Conservation (phyloP, 108 stramenopile species). For the Cylindrotheca closterium region DNA sequence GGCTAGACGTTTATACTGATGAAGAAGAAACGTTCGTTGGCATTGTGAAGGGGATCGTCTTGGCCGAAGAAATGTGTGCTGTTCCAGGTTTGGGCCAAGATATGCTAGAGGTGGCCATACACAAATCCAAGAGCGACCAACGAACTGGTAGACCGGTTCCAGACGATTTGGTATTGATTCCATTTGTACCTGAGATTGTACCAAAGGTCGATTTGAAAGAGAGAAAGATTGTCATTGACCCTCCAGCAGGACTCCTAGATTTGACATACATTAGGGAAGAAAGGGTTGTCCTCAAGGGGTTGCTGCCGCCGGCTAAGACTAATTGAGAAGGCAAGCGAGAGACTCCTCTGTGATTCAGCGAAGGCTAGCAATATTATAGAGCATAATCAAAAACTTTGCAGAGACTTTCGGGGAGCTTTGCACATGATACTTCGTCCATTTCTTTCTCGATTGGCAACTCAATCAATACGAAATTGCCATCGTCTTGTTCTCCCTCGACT, state of each 20-base stretch:
- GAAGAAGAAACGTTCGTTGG: conserved; percentile 58
- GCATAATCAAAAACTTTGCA: conserved; percentile 28
- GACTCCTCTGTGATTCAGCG: not conserved
- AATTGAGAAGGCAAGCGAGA: not conserved
- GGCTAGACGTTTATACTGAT: conserved; percentile 43
- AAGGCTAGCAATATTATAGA: not conserved
- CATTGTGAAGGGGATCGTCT: conserved; percentile 60
- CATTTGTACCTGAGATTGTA: conserved; percentile 79
- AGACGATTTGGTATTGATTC: conserved; percentile 69
- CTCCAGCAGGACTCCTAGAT: conserved; percentile 74
- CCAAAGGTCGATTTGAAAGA: conserved; percentile 55
- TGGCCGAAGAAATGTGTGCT: conserved; percentile 80
- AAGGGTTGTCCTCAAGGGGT: conserved; percentile 69
- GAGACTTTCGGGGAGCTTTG: conserved; percentile 26
- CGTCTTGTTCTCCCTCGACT: conserved; percentile 32
- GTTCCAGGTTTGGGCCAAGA: conserved; percentile 82
- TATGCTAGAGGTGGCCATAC: conserved; percentile 57
- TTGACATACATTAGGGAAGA: conserved; percentile 73
- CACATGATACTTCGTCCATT: conserved; percentile 48
- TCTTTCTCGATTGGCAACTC: conserved; percentile 57
- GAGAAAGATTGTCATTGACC: conserved; percentile 52
- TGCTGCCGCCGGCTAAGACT: conserved; percentile 48
- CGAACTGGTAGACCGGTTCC: conserved; percentile 33
- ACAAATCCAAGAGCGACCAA: conserved; percentile 7
- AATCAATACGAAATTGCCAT: conserved; percentile 33